Evolutionary conservation across 75 land plant species (phyloP), one percentile per base, ranked within the genome.

Genomic region (Gnetum montanum): DNA sequence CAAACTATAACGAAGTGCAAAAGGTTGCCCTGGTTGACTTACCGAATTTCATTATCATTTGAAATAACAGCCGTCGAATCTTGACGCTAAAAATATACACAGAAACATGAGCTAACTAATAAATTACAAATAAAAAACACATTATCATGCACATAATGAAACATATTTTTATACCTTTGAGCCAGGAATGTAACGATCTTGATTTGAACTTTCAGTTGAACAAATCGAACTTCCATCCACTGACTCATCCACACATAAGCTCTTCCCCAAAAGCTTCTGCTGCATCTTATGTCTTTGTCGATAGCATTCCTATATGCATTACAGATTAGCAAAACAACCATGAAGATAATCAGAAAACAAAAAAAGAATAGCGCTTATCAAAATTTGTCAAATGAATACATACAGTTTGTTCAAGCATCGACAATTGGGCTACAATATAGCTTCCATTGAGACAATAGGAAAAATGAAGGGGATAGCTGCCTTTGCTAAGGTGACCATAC

Each of bases 321-420:
- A 30, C 59, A 35, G 15, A 52, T 31, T 15, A 52, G 22, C 37
- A 12, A 52, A 33, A 52, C 35, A 34, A 50, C 53, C 43, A 33
- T 52, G 15, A 27, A 52, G 24, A 31, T 52, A 31, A 15, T 36
- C 19, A 33, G 18, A 11, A 16, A 16, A 24, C 16, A 10, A 33
- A 8, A 52, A 3, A 52, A 33, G 36, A n/a, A n/a, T n/a, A n/a
- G n/a, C n/a, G n/a, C n/a, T n/a, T 33, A 27, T 19, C 29, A 18
- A 36, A 13, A 52, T 33, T 6, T 33, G 55, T 19, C 33, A n/a
- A n/a, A n/a, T n/a, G n/a, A n/a, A n/a, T n/a, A n/a, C 55, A 54
- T 57, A 63, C 66, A 30, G 63, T 58, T 57, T 63, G 66, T 54
- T 63, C 54, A 18, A 29, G 59, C 66, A 54, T 63, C 30, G 66